Evolutionary conservation across 192 early-diverging fungal species (phyloP), one percentile per base, ranked within the genome.

Genomic region (Backusella psychrophila): DNA sequence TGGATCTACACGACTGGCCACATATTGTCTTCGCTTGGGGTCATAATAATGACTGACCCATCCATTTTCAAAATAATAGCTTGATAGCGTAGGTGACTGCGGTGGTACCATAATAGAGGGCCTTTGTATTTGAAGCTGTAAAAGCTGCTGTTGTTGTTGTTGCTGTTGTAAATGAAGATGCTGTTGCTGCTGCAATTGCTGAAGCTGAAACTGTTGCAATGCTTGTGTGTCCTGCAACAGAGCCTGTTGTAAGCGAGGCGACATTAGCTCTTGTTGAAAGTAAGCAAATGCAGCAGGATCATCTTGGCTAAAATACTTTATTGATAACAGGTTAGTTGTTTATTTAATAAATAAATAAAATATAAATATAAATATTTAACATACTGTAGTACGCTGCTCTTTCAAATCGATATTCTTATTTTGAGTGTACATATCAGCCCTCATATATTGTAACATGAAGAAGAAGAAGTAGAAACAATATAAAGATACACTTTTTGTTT

Each of bases 81-180:
- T 86, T 0, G 84, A 65, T 9, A 84, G 72, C 67, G 84, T 88
- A 21, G 87, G 87, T 19, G 85, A 86, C 23, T 84, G 85, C n/a
- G 87, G 87, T 33, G 87, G 87, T 14, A 85, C 82, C 87, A 88
- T 88, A 36, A 88, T 81, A 33, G 85, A 80, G 3, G 87, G 84
- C 31, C 78, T 29, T 17, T 83, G 75, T 12, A 76, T 31, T 31
- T 78, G 76, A 31, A 75, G 74, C 7, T 82, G 82, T 19, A 79
- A 77, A 5, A 75, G 79, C 36, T 84, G 84, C 9, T 81, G 76
- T 8, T 78, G 82, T 29, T 87, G 87, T 15, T 81, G 83, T n/a
- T 78, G 85, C 21, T 79, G 71, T 33, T 87, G 86, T 38, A 79
- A 76, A 23, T 83, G 78, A 14, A 75, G 88, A 65, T 89, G 88